Percentiles rank a stretch among this genome's conserved stretches.
Conservation (phyloP, 2,329 filamentous ascomycete species). For the Scedosporium dehoogii region DNA sequence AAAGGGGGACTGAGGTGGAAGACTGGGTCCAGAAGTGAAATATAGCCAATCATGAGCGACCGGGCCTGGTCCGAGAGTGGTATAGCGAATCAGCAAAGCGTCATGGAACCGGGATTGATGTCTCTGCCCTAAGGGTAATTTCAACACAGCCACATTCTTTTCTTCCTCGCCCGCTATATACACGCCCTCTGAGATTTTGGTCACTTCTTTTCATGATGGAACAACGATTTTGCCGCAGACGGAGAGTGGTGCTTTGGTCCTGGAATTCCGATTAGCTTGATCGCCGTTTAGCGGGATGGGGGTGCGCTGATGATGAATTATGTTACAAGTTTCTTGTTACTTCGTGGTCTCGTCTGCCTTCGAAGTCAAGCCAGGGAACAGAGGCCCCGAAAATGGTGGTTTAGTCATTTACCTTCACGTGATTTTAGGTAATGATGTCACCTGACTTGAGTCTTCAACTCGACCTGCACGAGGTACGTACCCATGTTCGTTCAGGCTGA, state of each 20-base stretch:
- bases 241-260: no score
- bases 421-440: background rate
- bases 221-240: no score
- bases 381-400: no score
- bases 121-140: conserved; percentile 1
- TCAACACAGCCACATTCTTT: background rate
- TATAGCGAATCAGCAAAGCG: background rate
- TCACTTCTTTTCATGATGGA: no score
- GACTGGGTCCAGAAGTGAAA: background rate
- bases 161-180: background rate
- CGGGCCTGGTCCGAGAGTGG: background rate
- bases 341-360: no score
- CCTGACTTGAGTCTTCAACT: background rate
- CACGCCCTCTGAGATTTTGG: background rate
- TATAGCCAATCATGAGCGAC: background rate
- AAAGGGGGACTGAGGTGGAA: background rate
- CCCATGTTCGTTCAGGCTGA: background rate
- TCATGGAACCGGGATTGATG: background rate
- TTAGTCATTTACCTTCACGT: no score
- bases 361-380: no score
- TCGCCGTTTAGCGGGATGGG: background rate
- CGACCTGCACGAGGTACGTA: background rate
- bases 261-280: background rate
- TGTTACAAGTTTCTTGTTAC: no score
- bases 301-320: no score